These are phyloP conservation scores for Hibiscus mutabilis DNA, from an alignment of 345 rosid species.

Conservation along the genomic window DNA sequence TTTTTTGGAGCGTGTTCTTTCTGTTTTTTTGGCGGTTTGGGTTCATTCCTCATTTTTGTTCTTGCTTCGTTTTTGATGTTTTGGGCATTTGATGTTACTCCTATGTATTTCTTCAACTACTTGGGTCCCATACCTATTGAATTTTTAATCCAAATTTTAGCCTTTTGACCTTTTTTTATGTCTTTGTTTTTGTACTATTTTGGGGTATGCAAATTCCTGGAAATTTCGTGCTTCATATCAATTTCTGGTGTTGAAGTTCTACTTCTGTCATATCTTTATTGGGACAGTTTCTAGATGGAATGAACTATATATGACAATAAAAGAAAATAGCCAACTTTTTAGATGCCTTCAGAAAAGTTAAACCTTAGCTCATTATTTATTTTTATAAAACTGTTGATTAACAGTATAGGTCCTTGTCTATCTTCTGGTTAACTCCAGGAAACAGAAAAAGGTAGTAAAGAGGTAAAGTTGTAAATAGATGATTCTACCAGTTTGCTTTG, in stretches of 20 bases:
- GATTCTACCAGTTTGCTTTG: not conserved
- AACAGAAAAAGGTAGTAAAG: not conserved
- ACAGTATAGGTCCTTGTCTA: not conserved
- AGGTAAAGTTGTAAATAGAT: not conserved
- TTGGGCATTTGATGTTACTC: constrained; percentile 18
- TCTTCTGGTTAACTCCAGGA: not conserved
- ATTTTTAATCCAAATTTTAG: constrained; percentile 6
- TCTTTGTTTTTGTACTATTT: constrained; percentile 15
- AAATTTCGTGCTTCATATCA: constrained; percentile 9
- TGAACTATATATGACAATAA: not conserved
- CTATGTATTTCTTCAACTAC: constrained; percentile 8
- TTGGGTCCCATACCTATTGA: constrained; percentile 29
- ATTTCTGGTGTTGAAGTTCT: not conserved
- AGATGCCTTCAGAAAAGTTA: not conserved
- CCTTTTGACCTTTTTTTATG: constrained; percentile 16
- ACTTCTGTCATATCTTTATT: not conserved
- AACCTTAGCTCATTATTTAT: not conserved
- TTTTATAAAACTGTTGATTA: not conserved
- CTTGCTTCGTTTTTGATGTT: constrained; percentile 17
- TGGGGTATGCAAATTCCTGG: constrained; percentile 15
- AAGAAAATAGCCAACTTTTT: constrained; percentile 1
- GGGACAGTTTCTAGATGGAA: constrained; percentile 1
- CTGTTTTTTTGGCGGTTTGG: constrained; percentile 9
- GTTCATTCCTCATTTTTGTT: constrained; percentile 17
- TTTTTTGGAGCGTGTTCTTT: constrained; percentile 11